Conservation (phyloP, 441 rosid species). For the Adansonia grandidieri region DNA sequence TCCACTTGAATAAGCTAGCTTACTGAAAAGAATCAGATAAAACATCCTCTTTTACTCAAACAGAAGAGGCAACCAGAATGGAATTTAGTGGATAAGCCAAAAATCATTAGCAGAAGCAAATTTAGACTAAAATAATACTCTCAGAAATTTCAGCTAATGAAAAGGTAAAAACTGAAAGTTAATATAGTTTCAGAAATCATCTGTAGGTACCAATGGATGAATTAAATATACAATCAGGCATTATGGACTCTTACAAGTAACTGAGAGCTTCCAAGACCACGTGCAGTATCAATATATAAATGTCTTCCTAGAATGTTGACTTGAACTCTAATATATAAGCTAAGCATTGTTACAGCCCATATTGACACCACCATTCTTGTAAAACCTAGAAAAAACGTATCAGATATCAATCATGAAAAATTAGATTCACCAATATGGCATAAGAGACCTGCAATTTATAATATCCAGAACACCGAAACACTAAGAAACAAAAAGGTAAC, state of each 20-base stretch:
- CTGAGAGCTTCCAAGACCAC: slow-evolving; percentile 62
- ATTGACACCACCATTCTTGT: slow-evolving; percentile 77
- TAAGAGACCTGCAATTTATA: slow-evolving; percentile 3
- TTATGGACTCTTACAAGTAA: slow-evolving; percentile 53
- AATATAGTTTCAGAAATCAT: slow-evolving; percentile 1
- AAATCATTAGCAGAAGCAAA: not conserved
- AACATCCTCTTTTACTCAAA: not conserved
- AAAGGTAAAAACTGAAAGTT: not conserved
- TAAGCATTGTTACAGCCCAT: slow-evolving; percentile 83
- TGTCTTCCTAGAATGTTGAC: slow-evolving; percentile 95
- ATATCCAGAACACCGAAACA: slow-evolving; percentile 14
- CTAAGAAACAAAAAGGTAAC: slow-evolving; percentile 4
- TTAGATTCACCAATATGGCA: slow-evolving; percentile 12
- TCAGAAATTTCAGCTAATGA: not conserved
- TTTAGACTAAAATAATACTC: slow-evolving; percentile 3
- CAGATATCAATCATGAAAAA: slow-evolving; percentile 22
- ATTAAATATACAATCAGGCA: not conserved
- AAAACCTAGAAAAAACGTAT: slow-evolving; percentile 62
- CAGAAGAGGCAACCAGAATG: not conserved
- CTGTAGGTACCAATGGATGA: not conserved
- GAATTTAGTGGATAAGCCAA: not conserved
- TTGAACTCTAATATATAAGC: slow-evolving; percentile 89
- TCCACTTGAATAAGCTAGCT: not conserved
- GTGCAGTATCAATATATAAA: slow-evolving; percentile 87
- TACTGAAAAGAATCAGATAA: not conserved